phyloP scores from a whole-genome alignment of 2,329 filamentous ascomycete species.

The Exophiala oligosperma region DNA sequence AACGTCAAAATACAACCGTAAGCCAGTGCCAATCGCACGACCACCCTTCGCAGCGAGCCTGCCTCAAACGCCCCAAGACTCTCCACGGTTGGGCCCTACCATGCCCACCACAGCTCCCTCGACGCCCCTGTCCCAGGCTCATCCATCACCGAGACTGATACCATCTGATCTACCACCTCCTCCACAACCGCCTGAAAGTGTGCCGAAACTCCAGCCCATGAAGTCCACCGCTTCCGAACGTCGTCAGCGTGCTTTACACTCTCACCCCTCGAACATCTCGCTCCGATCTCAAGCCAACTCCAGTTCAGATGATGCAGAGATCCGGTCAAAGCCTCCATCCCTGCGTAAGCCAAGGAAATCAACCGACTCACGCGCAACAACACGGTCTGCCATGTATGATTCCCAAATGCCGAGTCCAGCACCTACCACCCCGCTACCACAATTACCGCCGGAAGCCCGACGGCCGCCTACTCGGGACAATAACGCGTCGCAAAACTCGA shows the following conservation, averaged over 20 bases:
- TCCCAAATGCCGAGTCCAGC: conserved; percentile 22
- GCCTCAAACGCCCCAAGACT: conserved; percentile 23
- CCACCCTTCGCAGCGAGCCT: conserved; percentile 15
- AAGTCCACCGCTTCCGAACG: conserved; percentile 28
- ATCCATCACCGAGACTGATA: conserved; percentile 11
- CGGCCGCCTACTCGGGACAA: conserved; percentile 15
- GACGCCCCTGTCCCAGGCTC: not conserved
- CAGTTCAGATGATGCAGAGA: conserved; percentile 23
- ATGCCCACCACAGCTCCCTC: conserved; percentile 1
- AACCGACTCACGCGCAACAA: conserved; percentile 23
- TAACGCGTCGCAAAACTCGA: conserved; percentile 1
- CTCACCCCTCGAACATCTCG: conserved; percentile 27
- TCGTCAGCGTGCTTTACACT: conserved; percentile 25
- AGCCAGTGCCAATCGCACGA: conserved; percentile 17
- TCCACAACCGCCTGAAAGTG: conserved; percentile 6
- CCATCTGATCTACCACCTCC: conserved; percentile 14
- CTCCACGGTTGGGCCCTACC: conserved; percentile 16
- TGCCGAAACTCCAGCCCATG: conserved; percentile 12
- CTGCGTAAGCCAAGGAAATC: conserved; percentile 23
- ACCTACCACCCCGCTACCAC: conserved; percentile 24
- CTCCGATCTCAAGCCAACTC: conserved; percentile 18
- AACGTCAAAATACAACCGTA: conserved; percentile 30
- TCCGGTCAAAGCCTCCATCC: conserved; percentile 9
- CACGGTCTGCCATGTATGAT: conserved; percentile 23
- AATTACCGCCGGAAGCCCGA: conserved; percentile 22